Evolutionary conservation across 2,329 filamentous ascomycete genomes (phyloP).

Genomic region (Microdochium nivale): DNA sequence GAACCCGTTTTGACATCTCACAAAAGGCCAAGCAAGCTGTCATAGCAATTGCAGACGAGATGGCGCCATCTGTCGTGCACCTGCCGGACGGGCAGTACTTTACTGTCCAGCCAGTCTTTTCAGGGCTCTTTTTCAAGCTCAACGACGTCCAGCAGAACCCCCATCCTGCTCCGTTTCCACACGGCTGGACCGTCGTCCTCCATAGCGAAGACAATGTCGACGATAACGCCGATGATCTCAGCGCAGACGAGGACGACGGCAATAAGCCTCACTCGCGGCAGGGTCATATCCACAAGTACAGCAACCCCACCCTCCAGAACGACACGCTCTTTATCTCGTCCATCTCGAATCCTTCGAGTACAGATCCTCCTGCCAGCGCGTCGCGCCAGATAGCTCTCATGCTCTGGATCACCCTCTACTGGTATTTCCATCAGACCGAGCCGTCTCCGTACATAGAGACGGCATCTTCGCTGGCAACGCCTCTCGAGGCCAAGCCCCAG

Average conservation of each 20-base stretch:
- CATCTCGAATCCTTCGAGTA: constrained; percentile 73
- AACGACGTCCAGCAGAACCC: constrained; percentile 56
- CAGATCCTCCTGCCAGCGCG: constrained; percentile 68
- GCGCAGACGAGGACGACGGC: constrained; percentile 18
- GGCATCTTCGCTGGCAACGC: constrained; percentile 35
- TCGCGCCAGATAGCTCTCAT: constrained; percentile 93
- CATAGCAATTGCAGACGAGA: constrained; percentile 5
- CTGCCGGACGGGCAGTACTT: constrained; percentile 84
- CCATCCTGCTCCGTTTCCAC: constrained; percentile 64
- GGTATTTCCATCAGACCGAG: constrained; percentile 89
- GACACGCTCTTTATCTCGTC: constrained; percentile 89
- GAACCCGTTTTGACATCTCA: no score
- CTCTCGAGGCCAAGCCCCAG: constrained; percentile 60
- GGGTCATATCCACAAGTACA: constrained; percentile 55
- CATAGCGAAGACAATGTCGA: constrained; percentile 49
- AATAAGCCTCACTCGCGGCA: constrained; percentile 10
- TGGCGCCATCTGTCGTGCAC: constrained; percentile 42
- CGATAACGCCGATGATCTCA: constrained; percentile 6
- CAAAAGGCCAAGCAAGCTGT: no score
- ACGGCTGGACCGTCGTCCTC: constrained; percentile 85
- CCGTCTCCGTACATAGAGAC: constrained; percentile 40
- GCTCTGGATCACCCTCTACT: constrained; percentile 89
- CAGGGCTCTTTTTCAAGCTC: constrained; percentile 83
- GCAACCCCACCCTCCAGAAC: constrained; percentile 62
- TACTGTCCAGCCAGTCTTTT: constrained; percentile 77